These are phyloP conservation scores for Leucosporidium yakuticum DNA, from an alignment of 768 basidiomycete genomes.

Conservation along the genomic window DNA sequence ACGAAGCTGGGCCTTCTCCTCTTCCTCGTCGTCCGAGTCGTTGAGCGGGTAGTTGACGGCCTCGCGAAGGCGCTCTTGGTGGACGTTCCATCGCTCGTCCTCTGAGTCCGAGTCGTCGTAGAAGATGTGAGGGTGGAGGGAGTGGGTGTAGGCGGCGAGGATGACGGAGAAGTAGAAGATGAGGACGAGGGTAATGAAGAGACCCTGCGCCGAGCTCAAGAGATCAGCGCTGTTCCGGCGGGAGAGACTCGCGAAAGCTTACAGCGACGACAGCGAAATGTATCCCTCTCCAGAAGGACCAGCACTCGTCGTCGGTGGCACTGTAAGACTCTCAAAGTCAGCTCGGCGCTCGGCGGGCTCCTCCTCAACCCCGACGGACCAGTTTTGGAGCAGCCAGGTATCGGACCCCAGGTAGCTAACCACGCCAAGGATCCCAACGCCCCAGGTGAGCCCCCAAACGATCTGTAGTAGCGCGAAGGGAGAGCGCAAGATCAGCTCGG, in stretches of 20 bases:
- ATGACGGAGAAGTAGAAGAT: constrained; percentile 19
- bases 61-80: not conserved
- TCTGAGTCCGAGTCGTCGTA: constrained; percentile 11
- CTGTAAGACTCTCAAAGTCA: not conserved
- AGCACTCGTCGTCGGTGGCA: constrained; percentile 5
- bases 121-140: constrained; percentile 24
- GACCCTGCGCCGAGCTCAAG: not conserved
- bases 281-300: not conserved
- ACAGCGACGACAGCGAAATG: constrained; percentile 13
- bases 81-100: constrained; percentile 17
- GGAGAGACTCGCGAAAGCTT: not conserved
- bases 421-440: too few species aligned
- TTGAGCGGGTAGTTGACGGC: too few species aligned
- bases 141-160: constrained; percentile 24
- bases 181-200: constrained; percentile 18
- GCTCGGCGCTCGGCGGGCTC: too few species aligned
- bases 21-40: too few species aligned
- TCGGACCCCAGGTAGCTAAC: too few species aligned
- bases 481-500: too few species aligned
- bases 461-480: too few species aligned
- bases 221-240: not conserved
- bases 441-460: too few species aligned
- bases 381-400: too few species aligned
- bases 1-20: too few species aligned
- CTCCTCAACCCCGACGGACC: too few species aligned